Conservation (phyloP, 164 flowering plant genomes). For the Chloranthus sessilifolius region DNA sequence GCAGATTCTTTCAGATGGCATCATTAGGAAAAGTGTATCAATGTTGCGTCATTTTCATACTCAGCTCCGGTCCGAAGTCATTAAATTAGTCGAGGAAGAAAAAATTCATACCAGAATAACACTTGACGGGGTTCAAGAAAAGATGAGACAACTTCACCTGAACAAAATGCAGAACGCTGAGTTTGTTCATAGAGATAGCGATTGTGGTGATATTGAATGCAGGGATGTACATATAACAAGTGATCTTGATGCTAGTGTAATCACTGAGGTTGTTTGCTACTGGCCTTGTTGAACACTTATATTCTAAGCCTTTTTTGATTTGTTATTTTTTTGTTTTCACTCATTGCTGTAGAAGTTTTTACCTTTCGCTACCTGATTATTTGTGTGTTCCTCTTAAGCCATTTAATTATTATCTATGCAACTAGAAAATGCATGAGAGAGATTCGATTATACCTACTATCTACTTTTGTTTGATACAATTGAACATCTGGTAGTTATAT, state of each 20-base stretch:
- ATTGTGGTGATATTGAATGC: constrained; percentile 42
- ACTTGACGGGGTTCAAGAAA: constrained; percentile 35
- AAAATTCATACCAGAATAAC: constrained; percentile 35
- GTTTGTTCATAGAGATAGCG: constrained; percentile 24
- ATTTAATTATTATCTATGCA: too few relatives aligned
- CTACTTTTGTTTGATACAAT: too few relatives aligned
- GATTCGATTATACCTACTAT: too few relatives aligned
- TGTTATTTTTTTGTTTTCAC: not conserved
- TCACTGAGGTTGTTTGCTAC: constrained; percentile 34
- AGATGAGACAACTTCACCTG: constrained; percentile 23
- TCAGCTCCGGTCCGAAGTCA: constrained; percentile 37
- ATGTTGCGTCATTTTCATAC: constrained; percentile 43
- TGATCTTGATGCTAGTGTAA: constrained; percentile 23
- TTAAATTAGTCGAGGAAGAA: constrained; percentile 50
- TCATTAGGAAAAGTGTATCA: constrained; percentile 35
- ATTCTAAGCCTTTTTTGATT: not conserved
- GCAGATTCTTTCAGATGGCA: constrained; percentile 44
- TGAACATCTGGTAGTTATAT: too few relatives aligned
- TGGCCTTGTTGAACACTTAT: not conserved
- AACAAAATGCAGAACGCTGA: constrained; percentile 14
- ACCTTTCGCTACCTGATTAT: not conserved
- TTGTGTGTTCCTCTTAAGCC: not conserved
- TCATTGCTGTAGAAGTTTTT: too few relatives aligned
- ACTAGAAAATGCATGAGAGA: too few relatives aligned
- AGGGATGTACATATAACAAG: constrained; percentile 57